A percentile compares a stretch with the other conserved stretches of the same genome.
Conservation (phyloP, 2,329 filamentous ascomycete species). For the Penicillium sp. region DNA sequence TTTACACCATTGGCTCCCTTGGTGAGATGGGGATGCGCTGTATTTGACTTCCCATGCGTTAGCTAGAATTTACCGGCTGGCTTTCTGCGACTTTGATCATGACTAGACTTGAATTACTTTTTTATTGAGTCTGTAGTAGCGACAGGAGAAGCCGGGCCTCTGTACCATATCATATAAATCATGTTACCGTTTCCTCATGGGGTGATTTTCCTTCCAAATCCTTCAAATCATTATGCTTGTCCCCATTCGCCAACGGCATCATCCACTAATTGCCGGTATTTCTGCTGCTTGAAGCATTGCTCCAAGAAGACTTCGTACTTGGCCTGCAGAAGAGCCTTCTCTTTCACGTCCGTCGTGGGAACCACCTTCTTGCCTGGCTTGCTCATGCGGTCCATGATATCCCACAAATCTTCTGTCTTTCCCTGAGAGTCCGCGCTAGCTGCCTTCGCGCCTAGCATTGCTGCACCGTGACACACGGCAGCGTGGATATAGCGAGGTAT, state of each 20-base stretch:
- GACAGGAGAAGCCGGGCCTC: no score
- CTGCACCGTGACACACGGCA: slow-evolving; percentile 95
- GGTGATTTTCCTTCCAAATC: no score
- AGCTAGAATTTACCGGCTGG: no score
- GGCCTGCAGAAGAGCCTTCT: slow-evolving; percentile 79
- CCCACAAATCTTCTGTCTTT: slow-evolving; percentile 85
- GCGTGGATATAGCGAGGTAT: slow-evolving; percentile 94
- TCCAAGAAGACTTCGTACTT: slow-evolving; percentile 98
- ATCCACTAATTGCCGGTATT: slow-evolving; percentile 80
- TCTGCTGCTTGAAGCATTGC: slow-evolving; percentile 83
- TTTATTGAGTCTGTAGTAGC: no score
- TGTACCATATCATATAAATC: no score
- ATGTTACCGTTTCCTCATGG: no score
- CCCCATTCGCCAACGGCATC: slow-evolving; percentile 56
- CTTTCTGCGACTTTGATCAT: no score
- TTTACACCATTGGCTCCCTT: no score
- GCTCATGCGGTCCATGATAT: slow-evolving; percentile 97
- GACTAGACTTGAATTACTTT: no score
- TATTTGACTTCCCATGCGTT: no score
- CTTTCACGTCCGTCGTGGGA: slow-evolving; percentile 70
- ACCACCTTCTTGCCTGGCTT: slow-evolving; percentile 85
- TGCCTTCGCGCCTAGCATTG: slow-evolving; percentile 98
- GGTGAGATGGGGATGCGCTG: no score
- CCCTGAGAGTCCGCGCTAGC: slow-evolving; percentile 78
- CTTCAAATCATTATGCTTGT: slow-evolving; percentile 10